Evolutionary conservation across 164 flowering plant species (phyloP).

Genomic region (Magnolia officinalis): DNA sequence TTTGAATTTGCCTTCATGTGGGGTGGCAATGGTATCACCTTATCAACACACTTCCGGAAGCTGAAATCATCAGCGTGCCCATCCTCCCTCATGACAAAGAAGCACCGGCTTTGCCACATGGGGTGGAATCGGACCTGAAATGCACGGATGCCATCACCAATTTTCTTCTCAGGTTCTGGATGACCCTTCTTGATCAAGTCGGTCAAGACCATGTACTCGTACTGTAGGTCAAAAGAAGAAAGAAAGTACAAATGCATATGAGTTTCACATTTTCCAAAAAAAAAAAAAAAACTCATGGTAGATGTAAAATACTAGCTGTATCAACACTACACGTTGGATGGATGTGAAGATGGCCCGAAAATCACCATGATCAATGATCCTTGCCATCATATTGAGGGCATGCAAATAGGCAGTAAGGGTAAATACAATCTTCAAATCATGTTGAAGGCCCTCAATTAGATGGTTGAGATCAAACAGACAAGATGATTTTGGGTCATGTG

Average conservation of each 20-base stretch:
- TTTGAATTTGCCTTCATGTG: conserved; percentile 54
- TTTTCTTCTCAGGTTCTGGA: conserved; percentile 69
- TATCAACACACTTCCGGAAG: conserved; percentile 93
- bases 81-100: conserved; percentile 69
- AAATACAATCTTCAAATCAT: too few species aligned
- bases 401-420: too few species aligned
- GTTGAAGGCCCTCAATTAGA: too few species aligned
- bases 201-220: conserved; percentile 63
- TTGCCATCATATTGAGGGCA: too few species aligned
- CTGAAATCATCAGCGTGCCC: conserved; percentile 81
- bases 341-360: too few species aligned
- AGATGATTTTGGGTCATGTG: too few species aligned
- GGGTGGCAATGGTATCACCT: conserved; percentile 80
- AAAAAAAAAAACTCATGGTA: too few species aligned
- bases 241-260: not conserved
- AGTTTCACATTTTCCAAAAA: too few species aligned
- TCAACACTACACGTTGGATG: too few species aligned
- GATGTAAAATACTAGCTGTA: too few species aligned
- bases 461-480: too few species aligned
- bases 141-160: conserved; percentile 54
- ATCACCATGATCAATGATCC: too few species aligned
- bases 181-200: conserved; percentile 87
- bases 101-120: conserved; percentile 79
- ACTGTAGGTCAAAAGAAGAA: conserved; percentile 37
- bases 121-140: conserved; percentile 84